Percentiles rank a stretch among this genome's conserved stretches.
Conservation (phyloP, 805 yeast species). For the Hanseniaspora hatyaiensis region DNA sequence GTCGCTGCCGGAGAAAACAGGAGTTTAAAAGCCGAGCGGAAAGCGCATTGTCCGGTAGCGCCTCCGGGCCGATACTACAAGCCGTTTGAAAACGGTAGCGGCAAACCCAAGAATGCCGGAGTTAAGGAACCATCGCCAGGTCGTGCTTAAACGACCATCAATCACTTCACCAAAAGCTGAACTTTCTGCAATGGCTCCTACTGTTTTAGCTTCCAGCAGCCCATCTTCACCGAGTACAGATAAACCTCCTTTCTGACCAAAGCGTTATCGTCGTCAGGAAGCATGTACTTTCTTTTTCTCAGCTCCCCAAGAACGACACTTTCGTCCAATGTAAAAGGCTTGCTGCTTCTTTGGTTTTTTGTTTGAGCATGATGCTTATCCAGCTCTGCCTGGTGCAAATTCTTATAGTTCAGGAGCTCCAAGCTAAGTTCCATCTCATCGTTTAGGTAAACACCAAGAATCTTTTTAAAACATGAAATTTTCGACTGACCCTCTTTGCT, state of each 20-base stretch:
- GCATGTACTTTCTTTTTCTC: background rate
- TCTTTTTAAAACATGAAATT: conserved; percentile 25
- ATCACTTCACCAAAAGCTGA: too few relatives aligned
- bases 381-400: background rate
- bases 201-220: background rate
- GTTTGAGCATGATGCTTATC: too few relatives aligned
- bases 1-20: conserved; percentile 4
- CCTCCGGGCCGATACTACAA: background rate
- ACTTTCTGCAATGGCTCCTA: too few relatives aligned
- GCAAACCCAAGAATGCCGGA: too few relatives aligned
- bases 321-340: conserved; percentile 1
- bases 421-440: background rate
- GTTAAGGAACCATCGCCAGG: too few relatives aligned
- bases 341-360: too few relatives aligned
- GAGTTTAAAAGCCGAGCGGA: background rate
- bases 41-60: background rate
- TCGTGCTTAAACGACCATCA: too few relatives aligned
- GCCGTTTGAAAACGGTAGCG: too few relatives aligned
- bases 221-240: background rate
- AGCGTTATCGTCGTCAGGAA: background rate
- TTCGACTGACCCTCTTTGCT: conserved; percentile 22
- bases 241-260: background rate
- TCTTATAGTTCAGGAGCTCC: background rate
- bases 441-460: conserved; percentile 18
- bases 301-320: background rate